phyloP scores from a whole-genome alignment of 805 yeast species.

The Kuraishia ogatae region DNA sequence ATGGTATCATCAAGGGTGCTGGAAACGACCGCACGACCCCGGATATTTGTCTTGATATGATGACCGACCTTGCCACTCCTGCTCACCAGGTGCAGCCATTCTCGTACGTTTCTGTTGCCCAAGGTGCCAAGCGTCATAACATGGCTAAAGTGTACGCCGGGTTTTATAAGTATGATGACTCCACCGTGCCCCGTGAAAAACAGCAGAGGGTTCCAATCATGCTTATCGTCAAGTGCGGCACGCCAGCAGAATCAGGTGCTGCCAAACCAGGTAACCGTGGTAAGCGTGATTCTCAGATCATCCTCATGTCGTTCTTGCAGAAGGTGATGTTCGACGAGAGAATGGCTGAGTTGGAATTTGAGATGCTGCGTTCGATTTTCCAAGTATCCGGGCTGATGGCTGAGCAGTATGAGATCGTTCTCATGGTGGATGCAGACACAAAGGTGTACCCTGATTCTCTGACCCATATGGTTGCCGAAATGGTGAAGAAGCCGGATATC shows the following conservation, averaged over 20 bases:
- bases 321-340: constrained; percentile 85
- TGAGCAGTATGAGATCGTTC: constrained; percentile 67
- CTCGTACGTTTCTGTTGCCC: constrained; percentile 93
- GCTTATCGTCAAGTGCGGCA: constrained; percentile 79
- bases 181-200: constrained; percentile 65
- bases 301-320: constrained; percentile 85
- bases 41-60: constrained; percentile 79
- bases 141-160: constrained; percentile 97
- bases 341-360: constrained; percentile 86
- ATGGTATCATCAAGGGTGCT: constrained; percentile 90
- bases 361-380: constrained; percentile 68
- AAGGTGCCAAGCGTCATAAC: constrained; percentile 90
- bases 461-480: constrained; percentile 84
- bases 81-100: constrained; percentile 69
- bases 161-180: constrained; percentile 76
- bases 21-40: constrained; percentile 88
- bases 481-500: constrained; percentile 76
- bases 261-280: constrained; percentile 92
- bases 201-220: constrained; percentile 83
- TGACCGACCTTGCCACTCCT: constrained; percentile 68
- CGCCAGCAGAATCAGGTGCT: constrained; percentile 64
- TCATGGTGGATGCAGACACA: constrained; percentile 96
- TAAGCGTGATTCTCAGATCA: constrained; percentile 89
- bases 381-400: constrained; percentile 80
- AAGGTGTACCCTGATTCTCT: constrained; percentile 79